phyloP scores from a whole-genome alignment of 2,329 filamentous ascomycete genomes.

The Aspergillus sp. region DNA sequence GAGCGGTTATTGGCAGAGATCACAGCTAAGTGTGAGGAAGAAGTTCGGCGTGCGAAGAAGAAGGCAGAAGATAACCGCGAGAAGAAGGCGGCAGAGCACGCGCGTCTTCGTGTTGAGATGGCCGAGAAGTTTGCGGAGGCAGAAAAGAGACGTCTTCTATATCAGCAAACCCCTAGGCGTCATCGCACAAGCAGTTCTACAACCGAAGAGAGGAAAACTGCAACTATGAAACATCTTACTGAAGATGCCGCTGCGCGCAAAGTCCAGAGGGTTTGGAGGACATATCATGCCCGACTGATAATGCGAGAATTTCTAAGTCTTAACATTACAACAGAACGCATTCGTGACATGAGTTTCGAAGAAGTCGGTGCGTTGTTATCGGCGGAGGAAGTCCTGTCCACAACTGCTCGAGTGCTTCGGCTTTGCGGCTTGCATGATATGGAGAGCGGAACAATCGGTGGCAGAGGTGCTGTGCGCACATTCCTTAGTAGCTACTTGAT shows the following conservation, averaged over 20 bases:
- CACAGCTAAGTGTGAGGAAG: slow-evolving; percentile 64
- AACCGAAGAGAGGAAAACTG: slow-evolving; percentile 45
- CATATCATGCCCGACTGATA: slow-evolving; percentile 48
- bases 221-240: slow-evolving; percentile 42
- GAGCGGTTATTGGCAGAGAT: slow-evolving; percentile 65
- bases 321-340: slow-evolving; percentile 53
- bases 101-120: slow-evolving; percentile 60
- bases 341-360: slow-evolving; percentile 58
- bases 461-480: slow-evolving; percentile 56
- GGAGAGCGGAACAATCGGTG: slow-evolving; percentile 47
- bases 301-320: slow-evolving; percentile 53
- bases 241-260: slow-evolving; percentile 55
- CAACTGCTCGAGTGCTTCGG: slow-evolving; percentile 56
- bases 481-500: slow-evolving; percentile 66
- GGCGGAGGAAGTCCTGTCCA: slow-evolving; percentile 52
- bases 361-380: slow-evolving; percentile 58
- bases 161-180: slow-evolving; percentile 50
- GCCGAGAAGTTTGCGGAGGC: slow-evolving; percentile 65
- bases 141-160: slow-evolving; percentile 55
- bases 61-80: slow-evolving; percentile 67
- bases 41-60: slow-evolving; percentile 65
- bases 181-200: slow-evolving; percentile 52
- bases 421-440: slow-evolving; percentile 56
- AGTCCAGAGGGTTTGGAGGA: slow-evolving; percentile 61
- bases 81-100: slow-evolving; percentile 62